Conservation (phyloP, 495 filamentous ascomycete species). For the Cenococcum geophilum region DNA sequence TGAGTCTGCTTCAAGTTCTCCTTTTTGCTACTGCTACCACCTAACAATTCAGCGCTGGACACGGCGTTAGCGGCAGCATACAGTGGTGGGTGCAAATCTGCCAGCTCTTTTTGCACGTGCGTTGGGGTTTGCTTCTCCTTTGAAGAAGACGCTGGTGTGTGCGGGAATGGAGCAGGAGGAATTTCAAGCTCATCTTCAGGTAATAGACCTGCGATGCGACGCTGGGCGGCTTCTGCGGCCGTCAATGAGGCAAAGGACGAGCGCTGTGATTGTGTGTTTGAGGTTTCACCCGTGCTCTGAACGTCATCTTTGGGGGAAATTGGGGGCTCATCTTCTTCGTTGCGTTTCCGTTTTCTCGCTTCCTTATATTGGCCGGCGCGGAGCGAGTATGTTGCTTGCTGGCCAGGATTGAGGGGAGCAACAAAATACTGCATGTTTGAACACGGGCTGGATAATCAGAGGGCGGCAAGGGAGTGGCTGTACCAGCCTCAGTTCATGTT, state of each 20-base stretch:
- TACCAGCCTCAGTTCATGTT: not conserved
- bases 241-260: slow-evolving; percentile 5
- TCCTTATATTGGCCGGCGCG: slow-evolving; percentile 23
- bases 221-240: slow-evolving; percentile 15
- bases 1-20: slow-evolving; percentile 49
- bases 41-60: slow-evolving; percentile 12
- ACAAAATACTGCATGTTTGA: slow-evolving; percentile 30
- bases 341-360: slow-evolving; percentile 28
- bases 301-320: slow-evolving; percentile 6
- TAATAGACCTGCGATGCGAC: slow-evolving; percentile 27
- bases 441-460: not conserved
- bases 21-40: slow-evolving; percentile 5
- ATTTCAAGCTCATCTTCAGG: slow-evolving; percentile 18
- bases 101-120: slow-evolving; percentile 19
- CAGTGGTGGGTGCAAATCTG: slow-evolving; percentile 30
- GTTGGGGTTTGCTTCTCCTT: slow-evolving; percentile 8
- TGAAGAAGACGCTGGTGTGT: slow-evolving; percentile 22
- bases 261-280: slow-evolving; percentile 18
- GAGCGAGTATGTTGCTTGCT: slow-evolving; percentile 24
- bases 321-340: slow-evolving; percentile 21
- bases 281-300: slow-evolving; percentile 3
- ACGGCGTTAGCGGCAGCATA: slow-evolving; percentile 16
- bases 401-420: slow-evolving; percentile 14
- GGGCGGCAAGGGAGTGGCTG: not conserved
- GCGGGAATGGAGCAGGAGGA: slow-evolving; percentile 38